A percentile compares a stretch with the other conserved stretches of the same genome.
phyloP scores from a whole-genome alignment of 352 stramenopile genomes.

The Pythium phragmiticola region DNA sequence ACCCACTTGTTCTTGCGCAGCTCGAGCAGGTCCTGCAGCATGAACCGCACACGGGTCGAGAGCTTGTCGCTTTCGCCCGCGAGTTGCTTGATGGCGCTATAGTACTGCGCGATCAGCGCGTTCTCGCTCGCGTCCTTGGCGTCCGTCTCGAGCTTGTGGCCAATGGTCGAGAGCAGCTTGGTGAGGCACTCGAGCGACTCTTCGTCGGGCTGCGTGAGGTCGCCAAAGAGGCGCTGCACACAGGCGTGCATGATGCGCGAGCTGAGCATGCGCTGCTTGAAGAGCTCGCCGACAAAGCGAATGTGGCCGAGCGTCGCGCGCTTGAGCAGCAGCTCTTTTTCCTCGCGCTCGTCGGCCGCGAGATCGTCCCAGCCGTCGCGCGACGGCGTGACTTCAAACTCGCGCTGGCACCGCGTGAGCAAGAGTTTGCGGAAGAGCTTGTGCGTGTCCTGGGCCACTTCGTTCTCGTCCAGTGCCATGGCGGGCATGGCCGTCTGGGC shows the following conservation, averaged over 20 bases:
- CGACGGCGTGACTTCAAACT: constrained; percentile 91
- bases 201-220: constrained; percentile 85
- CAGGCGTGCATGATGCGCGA: constrained; percentile 95
- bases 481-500: constrained; percentile 80
- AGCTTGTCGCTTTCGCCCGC: constrained; percentile 62
- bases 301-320: constrained; percentile 90
- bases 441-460: constrained; percentile 63
- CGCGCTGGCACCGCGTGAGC: constrained; percentile 91
- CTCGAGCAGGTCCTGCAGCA: constrained; percentile 80
- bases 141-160: constrained; percentile 80
- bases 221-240: constrained; percentile 76
- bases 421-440: constrained; percentile 96
- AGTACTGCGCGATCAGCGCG: constrained; percentile 71
- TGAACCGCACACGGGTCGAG: constrained; percentile 79
- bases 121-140: constrained; percentile 47
- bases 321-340: constrained; percentile 85
- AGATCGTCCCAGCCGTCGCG: constrained; percentile 66
- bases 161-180: constrained; percentile 93
- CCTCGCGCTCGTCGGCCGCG: constrained; percentile 42
- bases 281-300: constrained; percentile 96
- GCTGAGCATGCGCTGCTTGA: constrained; percentile 94
- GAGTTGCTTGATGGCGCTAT: constrained; percentile 64
- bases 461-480: constrained; percentile 66
- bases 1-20: constrained; percentile 78
- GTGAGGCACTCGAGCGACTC: constrained; percentile 95